Evolutionary conservation across 208 protist species (phyloP).

Genomic region (Herpetomonas samuelpessoai): DNA sequence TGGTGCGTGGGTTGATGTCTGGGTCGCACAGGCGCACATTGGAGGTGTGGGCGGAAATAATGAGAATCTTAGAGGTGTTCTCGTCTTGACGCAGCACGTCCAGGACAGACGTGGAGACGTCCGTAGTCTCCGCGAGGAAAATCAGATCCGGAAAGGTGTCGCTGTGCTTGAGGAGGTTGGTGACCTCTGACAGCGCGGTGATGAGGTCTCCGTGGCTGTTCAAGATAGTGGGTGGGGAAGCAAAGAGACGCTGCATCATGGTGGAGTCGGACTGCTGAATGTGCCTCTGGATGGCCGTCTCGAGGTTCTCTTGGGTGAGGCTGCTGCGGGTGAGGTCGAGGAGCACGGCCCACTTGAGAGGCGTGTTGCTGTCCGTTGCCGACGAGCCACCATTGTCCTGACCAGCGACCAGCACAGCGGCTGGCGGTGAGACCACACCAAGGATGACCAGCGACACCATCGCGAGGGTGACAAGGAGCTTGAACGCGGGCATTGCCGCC

Average conservation of each 20-base stretch:
- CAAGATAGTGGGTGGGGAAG: conserved; percentile 31
- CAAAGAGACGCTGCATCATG: conserved; percentile 26
- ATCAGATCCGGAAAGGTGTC: conserved; percentile 46
- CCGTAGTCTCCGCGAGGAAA: conserved; percentile 66
- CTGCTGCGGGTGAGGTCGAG: conserved; percentile 44
- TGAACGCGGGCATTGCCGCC: too few relatives aligned
- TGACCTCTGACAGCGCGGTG: conserved; percentile 48
- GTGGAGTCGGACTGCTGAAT: conserved; percentile 12
- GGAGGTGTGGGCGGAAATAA: conserved; percentile 65
- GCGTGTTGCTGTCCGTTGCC: conserved; percentile 1
- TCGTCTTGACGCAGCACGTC: conserved; percentile 55
- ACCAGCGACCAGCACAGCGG: neutral
- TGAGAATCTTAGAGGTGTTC: conserved; percentile 33
- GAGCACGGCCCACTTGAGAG: conserved; percentile 47
- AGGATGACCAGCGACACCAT: too few relatives aligned
- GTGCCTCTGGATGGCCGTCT: conserved; percentile 20
- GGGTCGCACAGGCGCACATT: conserved; percentile 64
- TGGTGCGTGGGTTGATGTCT: conserved; percentile 42
- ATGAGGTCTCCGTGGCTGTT: conserved; percentile 61
- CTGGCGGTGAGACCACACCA: neutral
- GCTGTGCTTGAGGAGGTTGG: conserved; percentile 26
- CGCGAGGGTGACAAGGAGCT: too few relatives aligned
- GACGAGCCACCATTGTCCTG: neutral
- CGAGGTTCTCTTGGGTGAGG: conserved; percentile 29
- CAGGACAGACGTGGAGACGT: conserved; percentile 56